A percentile compares a stretch with the other conserved stretches of the same genome.
These are phyloP conservation scores for Epichloe typhina DNA, from an alignment of 2,329 filamentous ascomycete species.

Conservation along the genomic window DNA sequence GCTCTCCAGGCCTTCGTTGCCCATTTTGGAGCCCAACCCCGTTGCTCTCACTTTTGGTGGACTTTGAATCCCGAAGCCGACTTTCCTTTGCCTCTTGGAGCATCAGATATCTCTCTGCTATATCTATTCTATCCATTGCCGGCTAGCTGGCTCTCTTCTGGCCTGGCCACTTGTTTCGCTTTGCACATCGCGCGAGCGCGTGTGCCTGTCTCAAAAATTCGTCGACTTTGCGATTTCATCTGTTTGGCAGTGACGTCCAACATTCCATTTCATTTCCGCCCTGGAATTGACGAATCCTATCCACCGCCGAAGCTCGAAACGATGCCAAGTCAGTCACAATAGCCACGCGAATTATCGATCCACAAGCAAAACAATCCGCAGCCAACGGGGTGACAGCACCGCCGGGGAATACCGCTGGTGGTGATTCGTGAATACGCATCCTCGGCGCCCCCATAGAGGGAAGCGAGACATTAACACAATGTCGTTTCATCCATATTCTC, in stretches of 20 bases:
- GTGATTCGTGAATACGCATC: background rate
- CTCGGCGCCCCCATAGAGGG: conserved; percentile 8
- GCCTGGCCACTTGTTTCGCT: background rate
- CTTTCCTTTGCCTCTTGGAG: background rate
- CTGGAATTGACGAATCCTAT: background rate
- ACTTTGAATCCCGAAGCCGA: background rate
- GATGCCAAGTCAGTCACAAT: conserved; percentile 1
- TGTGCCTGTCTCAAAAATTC: conserved; percentile 1
- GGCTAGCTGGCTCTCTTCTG: background rate
- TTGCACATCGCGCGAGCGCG: background rate
- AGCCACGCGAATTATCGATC: background rate
- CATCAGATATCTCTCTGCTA: background rate
- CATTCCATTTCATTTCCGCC: background rate
- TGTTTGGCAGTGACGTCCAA: background rate
- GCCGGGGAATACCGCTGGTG: background rate
- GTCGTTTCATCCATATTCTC: conserved; percentile 44
- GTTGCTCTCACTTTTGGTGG: background rate
- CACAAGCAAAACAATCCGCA: background rate
- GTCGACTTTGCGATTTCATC: background rate
- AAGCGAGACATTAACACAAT: conserved; percentile 24
- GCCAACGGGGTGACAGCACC: background rate
- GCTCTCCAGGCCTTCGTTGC: background rate
- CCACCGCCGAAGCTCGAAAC: background rate
- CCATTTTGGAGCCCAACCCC: background rate
- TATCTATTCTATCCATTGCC: background rate